Evolutionary conservation across 495 filamentous ascomycete species (phyloP), one percentile per base, ranked within the genome.

Genomic region (Xylaria nigripes): DNA sequence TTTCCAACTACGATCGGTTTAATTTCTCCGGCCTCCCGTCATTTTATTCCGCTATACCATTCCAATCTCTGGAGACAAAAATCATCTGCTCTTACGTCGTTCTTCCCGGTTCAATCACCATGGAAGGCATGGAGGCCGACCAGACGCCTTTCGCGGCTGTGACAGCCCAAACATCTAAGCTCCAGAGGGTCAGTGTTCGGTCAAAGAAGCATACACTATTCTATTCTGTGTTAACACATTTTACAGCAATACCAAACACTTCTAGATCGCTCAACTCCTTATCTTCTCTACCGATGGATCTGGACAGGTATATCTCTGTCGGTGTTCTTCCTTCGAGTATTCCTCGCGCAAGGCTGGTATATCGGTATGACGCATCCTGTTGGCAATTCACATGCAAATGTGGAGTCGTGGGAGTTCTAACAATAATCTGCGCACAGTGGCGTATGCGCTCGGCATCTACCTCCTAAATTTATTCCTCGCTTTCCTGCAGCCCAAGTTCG

Each of bases 381-480:
- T 25, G 45, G 22, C 25, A 6, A 18, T 15, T 10, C 6, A 47
- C 8, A 16, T 7, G 27, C 36, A 22, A 19, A 40, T 23, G 19
- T 42, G 25, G 27, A 32, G 27, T 6, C 23, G 18, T 45, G 22
- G 19, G 2, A n/a, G 8, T 48, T 48, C 60, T 68, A 50, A 71
- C 57, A 34, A 36, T 4, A 12, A 19, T 40, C 13, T 10, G 18
- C 44, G 0, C 18, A 46, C 63, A 97, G 93, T 98, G 58, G 90
- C 89, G 60, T 98, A 98, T 74, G 92, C 93, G 23, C 84, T 98
- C 50, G 93, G 93, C 55, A 98, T 98, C 78, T 98, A 97, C 77
- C 89, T 98, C 43, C 85, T 98, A 51, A 98, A 98, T 75, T 84
- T 97, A 51, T 98, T 98, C 83, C 89, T 98, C 68, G 94, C 94